Evolutionary conservation across 2,329 filamentous ascomycete genomes (phyloP).

Genomic region (Zymoseptoria tritici): DNA sequence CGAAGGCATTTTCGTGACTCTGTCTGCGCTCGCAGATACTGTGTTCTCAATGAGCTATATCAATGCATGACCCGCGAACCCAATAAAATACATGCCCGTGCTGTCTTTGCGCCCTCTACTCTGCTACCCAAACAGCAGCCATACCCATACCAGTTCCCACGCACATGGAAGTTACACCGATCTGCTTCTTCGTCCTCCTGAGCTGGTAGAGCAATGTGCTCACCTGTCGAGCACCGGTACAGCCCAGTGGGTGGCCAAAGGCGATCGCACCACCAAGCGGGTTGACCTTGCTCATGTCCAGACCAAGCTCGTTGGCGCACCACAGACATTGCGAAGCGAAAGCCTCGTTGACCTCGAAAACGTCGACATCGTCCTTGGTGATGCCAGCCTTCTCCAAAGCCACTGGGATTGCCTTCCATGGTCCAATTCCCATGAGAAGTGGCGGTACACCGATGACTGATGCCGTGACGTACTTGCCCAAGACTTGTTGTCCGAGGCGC

Average conservation of each 20-base stretch:
- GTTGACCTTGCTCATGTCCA: slow-evolving; percentile 84
- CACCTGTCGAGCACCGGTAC: slow-evolving; percentile 89
- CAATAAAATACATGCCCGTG: neutral
- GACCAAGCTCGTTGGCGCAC: slow-evolving; percentile 79
- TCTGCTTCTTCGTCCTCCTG: slow-evolving; percentile 70
- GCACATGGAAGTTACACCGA: slow-evolving; percentile 95
- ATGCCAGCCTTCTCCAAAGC: slow-evolving; percentile 83
- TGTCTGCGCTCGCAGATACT: neutral
- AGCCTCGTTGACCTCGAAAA: slow-evolving; percentile 98
- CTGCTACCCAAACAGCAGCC: slow-evolving; percentile 92
- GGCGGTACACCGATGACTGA: slow-evolving; percentile 84
- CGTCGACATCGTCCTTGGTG: slow-evolving; percentile 82
- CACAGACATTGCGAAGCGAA: slow-evolving; percentile 93
- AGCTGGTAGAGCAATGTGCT: slow-evolving; percentile 88
- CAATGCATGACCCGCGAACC: neutral
- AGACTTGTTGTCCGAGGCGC: slow-evolving; percentile 75
- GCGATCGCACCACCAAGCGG: slow-evolving; percentile 95
- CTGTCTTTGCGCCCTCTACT: slow-evolving; percentile 47
- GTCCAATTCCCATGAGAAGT: slow-evolving; percentile 90
- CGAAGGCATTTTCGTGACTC: neutral
- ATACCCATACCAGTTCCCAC: slow-evolving; percentile 96
- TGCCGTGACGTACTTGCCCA: slow-evolving; percentile 86
- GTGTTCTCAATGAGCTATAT: neutral
- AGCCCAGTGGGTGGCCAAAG: slow-evolving; percentile 79
- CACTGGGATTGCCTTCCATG: slow-evolving; percentile 91